These are phyloP conservation scores for Pseudogymnoascus sp. DNA, from an alignment of 2,329 filamentous ascomycete genomes.

Conservation along the genomic window DNA sequence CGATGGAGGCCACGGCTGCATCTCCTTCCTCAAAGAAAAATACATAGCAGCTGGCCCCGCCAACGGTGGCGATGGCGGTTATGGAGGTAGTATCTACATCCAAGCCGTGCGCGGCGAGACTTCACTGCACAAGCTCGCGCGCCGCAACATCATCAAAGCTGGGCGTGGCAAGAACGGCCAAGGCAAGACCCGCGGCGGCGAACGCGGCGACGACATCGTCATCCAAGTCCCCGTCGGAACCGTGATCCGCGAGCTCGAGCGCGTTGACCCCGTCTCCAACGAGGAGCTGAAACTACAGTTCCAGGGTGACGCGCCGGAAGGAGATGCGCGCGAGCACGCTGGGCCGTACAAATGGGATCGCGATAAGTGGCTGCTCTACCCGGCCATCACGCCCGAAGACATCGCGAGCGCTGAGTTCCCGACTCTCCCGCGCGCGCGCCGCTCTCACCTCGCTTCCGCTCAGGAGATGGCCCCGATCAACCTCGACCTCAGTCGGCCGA, in stretches of 20 bases:
- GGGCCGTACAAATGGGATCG: conserved; percentile 38
- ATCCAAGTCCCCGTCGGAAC: conserved; percentile 91
- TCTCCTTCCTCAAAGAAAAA: conserved; percentile 88
- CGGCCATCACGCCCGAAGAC: conserved; percentile 67
- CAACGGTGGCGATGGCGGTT: conserved; percentile 91
- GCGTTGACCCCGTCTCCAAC: conserved; percentile 68
- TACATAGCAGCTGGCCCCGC: conserved; percentile 82
- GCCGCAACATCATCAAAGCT: conserved; percentile 66
- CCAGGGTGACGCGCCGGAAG: conserved; percentile 18
- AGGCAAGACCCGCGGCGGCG: conserved; percentile 65
- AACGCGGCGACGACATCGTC: conserved; percentile 77
- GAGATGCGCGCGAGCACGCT: conserved; percentile 21
- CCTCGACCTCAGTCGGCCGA: conserved; percentile 67
- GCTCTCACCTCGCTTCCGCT: conserved; percentile 43
- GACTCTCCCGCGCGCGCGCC: conserved; percentile 45
- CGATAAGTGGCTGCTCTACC: conserved; percentile 81
- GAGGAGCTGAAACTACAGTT: conserved; percentile 42
- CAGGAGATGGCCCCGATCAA: conserved; percentile 68
- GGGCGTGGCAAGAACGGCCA: conserved; percentile 71
- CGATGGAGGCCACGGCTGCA: conserved; percentile 80
- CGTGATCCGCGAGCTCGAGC: conserved; percentile 72
- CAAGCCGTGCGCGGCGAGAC: conserved; percentile 88
- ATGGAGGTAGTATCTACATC: conserved; percentile 87
- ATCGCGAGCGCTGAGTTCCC: conserved; percentile 54
- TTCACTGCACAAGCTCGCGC: conserved; percentile 82